Percentiles rank a stretch among this genome's conserved stretches.
phyloP scores from a whole-genome alignment of 345 rosid genomes.

The Rhodomyrtus tomentosa region DNA sequence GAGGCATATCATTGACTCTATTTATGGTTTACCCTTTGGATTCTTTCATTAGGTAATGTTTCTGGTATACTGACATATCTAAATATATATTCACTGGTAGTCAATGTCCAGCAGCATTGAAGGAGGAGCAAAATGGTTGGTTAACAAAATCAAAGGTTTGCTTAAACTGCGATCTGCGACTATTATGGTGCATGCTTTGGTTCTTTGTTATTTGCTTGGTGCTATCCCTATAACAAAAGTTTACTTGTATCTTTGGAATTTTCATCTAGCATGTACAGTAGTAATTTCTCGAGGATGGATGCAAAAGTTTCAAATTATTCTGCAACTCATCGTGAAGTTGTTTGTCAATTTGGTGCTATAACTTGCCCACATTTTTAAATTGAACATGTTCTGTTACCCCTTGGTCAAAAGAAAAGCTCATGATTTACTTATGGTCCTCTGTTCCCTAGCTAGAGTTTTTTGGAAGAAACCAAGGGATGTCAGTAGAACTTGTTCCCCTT shows the following conservation, averaged over 20 bases:
- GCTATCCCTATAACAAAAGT: background rate
- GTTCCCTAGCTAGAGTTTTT: background rate
- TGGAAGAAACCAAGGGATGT: background rate
- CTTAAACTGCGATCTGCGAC: background rate
- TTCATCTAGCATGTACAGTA: background rate
- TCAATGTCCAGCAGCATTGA: conserved; percentile 67
- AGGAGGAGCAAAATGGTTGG: conserved; percentile 95
- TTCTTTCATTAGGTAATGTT: background rate
- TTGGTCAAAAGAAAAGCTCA: background rate
- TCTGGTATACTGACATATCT: background rate
- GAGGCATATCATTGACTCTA: background rate
- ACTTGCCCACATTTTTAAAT: background rate
- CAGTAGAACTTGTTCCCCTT: background rate
- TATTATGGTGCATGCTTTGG: background rate
- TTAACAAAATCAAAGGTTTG: conserved; percentile 84
- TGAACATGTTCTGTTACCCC: background rate
- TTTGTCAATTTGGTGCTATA: background rate
- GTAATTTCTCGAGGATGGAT: background rate
- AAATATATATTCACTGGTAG: conserved; percentile 13
- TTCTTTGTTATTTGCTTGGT: background rate
- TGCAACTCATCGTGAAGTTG: background rate
- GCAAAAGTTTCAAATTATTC: background rate
- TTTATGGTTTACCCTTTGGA: background rate
- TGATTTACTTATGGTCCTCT: background rate
- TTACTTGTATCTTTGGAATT: background rate